phyloP scores from a whole-genome alignment of 73 alveolate species.

The Tetrahymena malaccensis region DNA sequence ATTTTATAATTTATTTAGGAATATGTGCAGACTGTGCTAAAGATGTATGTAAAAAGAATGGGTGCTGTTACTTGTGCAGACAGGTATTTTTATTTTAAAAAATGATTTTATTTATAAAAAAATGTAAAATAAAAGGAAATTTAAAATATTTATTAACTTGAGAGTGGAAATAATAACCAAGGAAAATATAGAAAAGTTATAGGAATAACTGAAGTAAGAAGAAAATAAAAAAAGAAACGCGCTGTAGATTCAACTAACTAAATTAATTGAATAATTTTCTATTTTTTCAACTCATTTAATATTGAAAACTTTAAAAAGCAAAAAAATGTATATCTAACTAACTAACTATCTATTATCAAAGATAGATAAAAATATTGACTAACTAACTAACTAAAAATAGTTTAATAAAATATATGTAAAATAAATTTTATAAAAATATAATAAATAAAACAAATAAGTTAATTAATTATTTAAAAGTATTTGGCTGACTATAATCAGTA shows the following conservation, averaged over 20 bases:
- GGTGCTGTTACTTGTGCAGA: not conserved
- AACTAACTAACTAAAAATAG: no score
- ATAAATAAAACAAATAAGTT: no score
- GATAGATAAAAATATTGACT: no score
- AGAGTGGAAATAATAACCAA: not conserved
- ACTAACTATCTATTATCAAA: no score
- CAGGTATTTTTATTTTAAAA: not conserved
- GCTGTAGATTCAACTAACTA: not conserved
- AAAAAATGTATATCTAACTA: no score
- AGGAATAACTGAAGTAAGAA: not conserved
- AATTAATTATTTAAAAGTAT: no score
- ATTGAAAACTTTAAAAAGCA: no score
- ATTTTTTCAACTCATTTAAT: not conserved
- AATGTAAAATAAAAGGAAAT: not conserved
- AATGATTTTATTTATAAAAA: not conserved
- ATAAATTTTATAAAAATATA: no score
- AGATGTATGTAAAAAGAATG: not conserved
- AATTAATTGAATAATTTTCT: not conserved
- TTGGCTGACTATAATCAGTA: no score
- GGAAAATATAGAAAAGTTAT: not conserved
- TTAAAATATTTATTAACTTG: not conserved
- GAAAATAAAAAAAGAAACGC: not conserved
- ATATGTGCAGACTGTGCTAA: not conserved
- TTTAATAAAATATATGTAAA: no score
- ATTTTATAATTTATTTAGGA: not conserved